Percentiles rank a stretch among this genome's conserved stretches.
Conservation (phyloP, 1,284 basidiomycete species). For the Leccinum glutinopallens region DNA sequence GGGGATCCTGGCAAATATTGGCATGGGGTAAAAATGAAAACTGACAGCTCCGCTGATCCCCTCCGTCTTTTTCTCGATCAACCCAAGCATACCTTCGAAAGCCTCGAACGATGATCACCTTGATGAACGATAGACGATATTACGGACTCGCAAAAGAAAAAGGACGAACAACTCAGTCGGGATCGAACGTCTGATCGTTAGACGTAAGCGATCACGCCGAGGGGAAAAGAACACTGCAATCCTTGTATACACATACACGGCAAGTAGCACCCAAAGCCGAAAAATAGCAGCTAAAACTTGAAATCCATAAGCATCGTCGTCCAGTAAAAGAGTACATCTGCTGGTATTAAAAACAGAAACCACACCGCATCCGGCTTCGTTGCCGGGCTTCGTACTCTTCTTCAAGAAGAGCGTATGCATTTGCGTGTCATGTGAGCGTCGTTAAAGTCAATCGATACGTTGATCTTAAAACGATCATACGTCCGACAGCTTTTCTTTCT, state of each 20-base stretch:
- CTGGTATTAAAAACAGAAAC: not conserved
- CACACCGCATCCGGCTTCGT: not conserved
- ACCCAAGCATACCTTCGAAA: not conserved
- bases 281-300: not conserved
- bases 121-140: not conserved
- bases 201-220: not conserved
- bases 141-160: not conserved
- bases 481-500: not conserved
- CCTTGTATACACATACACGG: not conserved
- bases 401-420: not conserved
- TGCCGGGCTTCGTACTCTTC: not conserved
- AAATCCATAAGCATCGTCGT: not conserved
- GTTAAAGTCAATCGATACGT: slow-evolving; percentile 1
- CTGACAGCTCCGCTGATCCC: not conserved
- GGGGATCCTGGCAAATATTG: not conserved
- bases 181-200: not conserved
- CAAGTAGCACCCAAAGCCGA: not conserved
- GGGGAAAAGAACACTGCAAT: not conserved
- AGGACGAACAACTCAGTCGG: not conserved
- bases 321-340: not conserved
- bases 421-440: not conserved
- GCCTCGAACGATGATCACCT: not conserved
- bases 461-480: not conserved
- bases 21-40: not conserved
- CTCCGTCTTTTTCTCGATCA: not conserved